Evolutionary conservation across 148 eudicot genomes (phyloP), one percentile per base, ranked within the genome.

Genomic region (Cornus kousa): DNA sequence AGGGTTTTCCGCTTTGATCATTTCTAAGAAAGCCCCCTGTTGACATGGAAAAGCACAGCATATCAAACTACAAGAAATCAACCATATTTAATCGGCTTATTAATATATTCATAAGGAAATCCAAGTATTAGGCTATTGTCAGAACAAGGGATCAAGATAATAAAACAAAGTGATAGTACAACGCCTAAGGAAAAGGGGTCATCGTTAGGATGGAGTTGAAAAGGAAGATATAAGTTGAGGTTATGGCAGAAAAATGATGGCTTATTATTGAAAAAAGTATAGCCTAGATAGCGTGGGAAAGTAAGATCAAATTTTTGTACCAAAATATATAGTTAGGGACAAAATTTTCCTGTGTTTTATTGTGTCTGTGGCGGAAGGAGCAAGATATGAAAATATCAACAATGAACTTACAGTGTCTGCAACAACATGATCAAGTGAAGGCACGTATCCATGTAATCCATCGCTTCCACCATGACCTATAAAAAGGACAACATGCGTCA

Each of bases 401-500:
- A 17, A 4, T 68, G 59, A 79, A 87, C 97, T 87, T 85, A 93
- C 96, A 65, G 95, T 89, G 85, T 95, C 98, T 6, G 91, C 89
- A 68, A 95, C 97, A 71, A 88, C 98, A 69, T 93, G 91, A 77
- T 95, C 98, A 80, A 95, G 92, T 50, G 98, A 95, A 76, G 95
- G 97, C 60, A 95, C 98, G 75, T 91, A 95, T 72, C 98, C 98
- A 78, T 95, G 98, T 57, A 95, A 77, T 70, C 98, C 98, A 85
- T 95, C 98, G 85, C 98, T 95, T 43, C 98, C 97, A 62, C 98
- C 98, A 73, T 95, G 98, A 81, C 98, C 98, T 95, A 71, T 28
- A 72, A 71, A 76, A 59, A 73, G 13, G 57, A 67, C 7, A 19
- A 24, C n/a, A 22, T 43, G 35, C 57, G 20, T 19, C 19, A 60